Base-by-base conservation (phyloP, 139 green algal species). In the Asterochloris erici region DNA sequence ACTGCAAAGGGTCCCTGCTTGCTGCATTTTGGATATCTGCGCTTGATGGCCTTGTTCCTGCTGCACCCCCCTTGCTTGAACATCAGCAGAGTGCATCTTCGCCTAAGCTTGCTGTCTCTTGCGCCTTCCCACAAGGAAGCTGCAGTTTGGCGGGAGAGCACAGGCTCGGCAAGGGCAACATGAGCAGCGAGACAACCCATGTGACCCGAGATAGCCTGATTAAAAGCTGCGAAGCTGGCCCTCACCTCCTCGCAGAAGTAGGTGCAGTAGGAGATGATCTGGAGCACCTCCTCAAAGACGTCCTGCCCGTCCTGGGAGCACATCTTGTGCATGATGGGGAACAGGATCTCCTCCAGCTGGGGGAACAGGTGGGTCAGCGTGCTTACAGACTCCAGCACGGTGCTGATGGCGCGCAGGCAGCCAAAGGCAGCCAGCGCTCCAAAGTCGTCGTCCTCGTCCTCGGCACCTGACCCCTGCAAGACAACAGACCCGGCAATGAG, bases 191-290 rank as follows among this genome's bases (percentile, higher is more conserved):
- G 38, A 54, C 38, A 54, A 6, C 38, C 38, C 38, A 54, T 6
- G 38, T 54, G 38, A 54, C 38, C 38, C 6, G 38, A 54, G 38
- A 2, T 54, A 54, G 38, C 38, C 38, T 54, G 38, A 54, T 2
- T 6, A 54, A 54, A 10, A 6, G 6, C 6, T 54, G 6, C 6
- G 38, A 54, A 54, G 38, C 38, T 54, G 38, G 2, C 0, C 9
- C 9, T 26, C n/a, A 86, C 83, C 83, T 78, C 73, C 1, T 90
- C 88, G 0, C 86, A 85, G 88, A 93, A 98, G 90, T 96, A 99
- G 15, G 94, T 98, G 71, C 98, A 93, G 89, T 97, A 98, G 0
- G 92, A 92, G 62, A 97, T 84, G 79, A 98, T 94, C 89, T 98
- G 93, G 73, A 97, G 83, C n/a, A 87, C 87, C 87, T 99, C 96